Evolutionary conservation across 306 rosid genomes (phyloP).

Genomic region (Astragalus glycyphyllos): DNA sequence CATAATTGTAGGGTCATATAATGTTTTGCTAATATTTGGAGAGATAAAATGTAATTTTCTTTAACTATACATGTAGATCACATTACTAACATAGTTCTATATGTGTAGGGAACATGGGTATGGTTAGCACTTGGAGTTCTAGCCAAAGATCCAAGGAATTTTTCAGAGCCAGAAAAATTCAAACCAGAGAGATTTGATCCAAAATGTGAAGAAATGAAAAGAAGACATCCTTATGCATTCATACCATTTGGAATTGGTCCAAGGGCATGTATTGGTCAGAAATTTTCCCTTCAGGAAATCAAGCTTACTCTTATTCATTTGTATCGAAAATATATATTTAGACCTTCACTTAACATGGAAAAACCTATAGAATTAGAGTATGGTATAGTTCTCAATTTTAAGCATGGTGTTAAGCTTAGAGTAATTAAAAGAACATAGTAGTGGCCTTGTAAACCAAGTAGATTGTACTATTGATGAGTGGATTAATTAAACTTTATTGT

Average conservation of each 20-base stretch:
- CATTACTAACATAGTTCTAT: constrained; percentile 18
- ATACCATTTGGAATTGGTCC: constrained; percentile 97
- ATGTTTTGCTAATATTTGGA: too few relatives aligned
- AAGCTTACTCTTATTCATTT: constrained; percentile 84
- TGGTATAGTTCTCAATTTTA: constrained; percentile 89
- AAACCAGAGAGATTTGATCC: constrained; percentile 93
- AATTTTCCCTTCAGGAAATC: constrained; percentile 77
- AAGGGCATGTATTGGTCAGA: constrained; percentile 88
- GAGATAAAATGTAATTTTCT: too few relatives aligned
- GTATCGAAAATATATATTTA: constrained; percentile 71
- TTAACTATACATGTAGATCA: too few relatives aligned
- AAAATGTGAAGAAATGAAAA: constrained; percentile 70
- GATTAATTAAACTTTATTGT: constrained; percentile 14
- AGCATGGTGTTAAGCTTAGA: constrained; percentile 80
- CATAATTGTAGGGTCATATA: too few relatives aligned
- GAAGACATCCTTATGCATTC: constrained; percentile 85
- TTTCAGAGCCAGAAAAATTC: constrained; percentile 91
- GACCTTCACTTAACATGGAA: constrained; percentile 79
- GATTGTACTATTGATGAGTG: background rate
- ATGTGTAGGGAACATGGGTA: constrained; percentile 91
- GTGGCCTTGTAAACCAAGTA: background rate
- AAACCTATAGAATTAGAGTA: constrained; percentile 77
- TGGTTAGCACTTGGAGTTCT: constrained; percentile 95
- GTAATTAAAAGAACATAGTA: constrained; percentile 54
- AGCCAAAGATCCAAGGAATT: constrained; percentile 84